Evolutionary conservation across 257 asterid genomes (phyloP).

Genomic region (Ocimum tenuiflorum): DNA sequence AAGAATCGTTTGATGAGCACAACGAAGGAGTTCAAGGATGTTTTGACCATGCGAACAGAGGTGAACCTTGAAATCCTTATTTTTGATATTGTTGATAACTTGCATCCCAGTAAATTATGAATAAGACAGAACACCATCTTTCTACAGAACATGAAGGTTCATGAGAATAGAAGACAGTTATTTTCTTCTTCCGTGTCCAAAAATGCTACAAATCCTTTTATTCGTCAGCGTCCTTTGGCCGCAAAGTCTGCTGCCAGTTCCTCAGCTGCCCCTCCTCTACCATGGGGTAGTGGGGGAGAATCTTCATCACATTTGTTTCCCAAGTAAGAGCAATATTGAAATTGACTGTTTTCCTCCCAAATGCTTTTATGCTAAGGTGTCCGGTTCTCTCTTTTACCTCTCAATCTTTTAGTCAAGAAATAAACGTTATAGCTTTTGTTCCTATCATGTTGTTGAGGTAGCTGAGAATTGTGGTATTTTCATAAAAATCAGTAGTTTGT

Average conservation of each 20-base stretch:
- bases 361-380: background rate
- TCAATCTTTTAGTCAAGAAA: background rate
- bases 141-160: constrained; percentile 67
- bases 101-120: background rate
- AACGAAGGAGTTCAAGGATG: constrained; percentile 77
- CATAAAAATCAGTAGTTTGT: background rate
- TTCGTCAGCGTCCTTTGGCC: constrained; percentile 72
- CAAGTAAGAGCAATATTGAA: constrained; percentile 32
- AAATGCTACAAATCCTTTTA: constrained; percentile 60
- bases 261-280: constrained; percentile 51
- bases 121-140: background rate
- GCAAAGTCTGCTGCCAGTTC: constrained; percentile 39
- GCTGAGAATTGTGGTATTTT: background rate
- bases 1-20: constrained; percentile 66
- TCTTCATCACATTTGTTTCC: constrained; percentile 51
- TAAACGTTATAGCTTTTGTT: background rate
- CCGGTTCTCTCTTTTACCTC: background rate
- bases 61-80: constrained; percentile 29
- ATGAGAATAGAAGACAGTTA: constrained; percentile 65
- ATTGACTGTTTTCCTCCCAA: constrained; percentile 1
- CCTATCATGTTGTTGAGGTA: background rate
- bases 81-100: constrained; percentile 10
- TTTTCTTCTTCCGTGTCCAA: constrained; percentile 57
- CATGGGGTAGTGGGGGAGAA: constrained; percentile 54
- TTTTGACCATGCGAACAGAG: constrained; percentile 73